Evolutionary conservation across 2,329 filamentous ascomycete species (phyloP).

Genomic region (Hymenoscyphus albidus): DNA sequence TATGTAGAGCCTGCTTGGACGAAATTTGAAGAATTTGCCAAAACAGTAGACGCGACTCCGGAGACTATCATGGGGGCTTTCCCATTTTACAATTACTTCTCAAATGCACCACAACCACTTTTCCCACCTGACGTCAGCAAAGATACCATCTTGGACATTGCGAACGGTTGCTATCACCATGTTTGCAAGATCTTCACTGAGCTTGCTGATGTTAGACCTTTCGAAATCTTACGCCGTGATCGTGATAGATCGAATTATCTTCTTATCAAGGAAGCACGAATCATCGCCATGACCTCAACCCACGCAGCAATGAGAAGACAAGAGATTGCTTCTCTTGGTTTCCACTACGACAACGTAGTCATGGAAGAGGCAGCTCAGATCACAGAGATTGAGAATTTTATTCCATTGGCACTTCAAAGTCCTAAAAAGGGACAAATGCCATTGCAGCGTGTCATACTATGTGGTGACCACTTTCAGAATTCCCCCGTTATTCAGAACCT

Average conservation of each 20-base stretch:
- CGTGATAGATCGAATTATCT: slow-evolving; percentile 96
- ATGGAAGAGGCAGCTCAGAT: slow-evolving; percentile 99
- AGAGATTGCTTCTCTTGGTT: slow-evolving; percentile 87
- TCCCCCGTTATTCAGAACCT: slow-evolving; percentile 93
- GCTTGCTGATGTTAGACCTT: slow-evolving; percentile 87
- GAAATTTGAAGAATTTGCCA: slow-evolving; percentile 68
- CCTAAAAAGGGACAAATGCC: slow-evolving; percentile 67
- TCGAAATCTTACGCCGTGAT: slow-evolving; percentile 85
- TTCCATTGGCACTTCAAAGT: slow-evolving; percentile 89
- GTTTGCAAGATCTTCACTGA: slow-evolving; percentile 88
- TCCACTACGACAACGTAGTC: slow-evolving; percentile 94
- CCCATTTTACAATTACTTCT: slow-evolving; percentile 85
- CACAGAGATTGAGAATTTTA: slow-evolving; percentile 95
- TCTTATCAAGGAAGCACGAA: slow-evolving; percentile 90
- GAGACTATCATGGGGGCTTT: slow-evolving; percentile 69
- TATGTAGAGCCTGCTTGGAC: slow-evolving; percentile 87
- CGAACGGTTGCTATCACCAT: slow-evolving; percentile 81
- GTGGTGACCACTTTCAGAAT: slow-evolving; percentile 95
- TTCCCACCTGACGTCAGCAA: slow-evolving; percentile 66
- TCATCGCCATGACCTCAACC: slow-evolving; percentile 97
- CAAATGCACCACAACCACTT: slow-evolving; percentile 79
- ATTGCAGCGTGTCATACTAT: slow-evolving; percentile 84
- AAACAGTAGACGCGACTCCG: slow-evolving; percentile 51
- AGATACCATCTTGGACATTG: slow-evolving; percentile 69
- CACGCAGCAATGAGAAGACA: slow-evolving; percentile 92